These are phyloP conservation scores for Tricholoma saponaceum DNA, from an alignment of 768 basidiomycete species.

Conservation along the genomic window DNA sequence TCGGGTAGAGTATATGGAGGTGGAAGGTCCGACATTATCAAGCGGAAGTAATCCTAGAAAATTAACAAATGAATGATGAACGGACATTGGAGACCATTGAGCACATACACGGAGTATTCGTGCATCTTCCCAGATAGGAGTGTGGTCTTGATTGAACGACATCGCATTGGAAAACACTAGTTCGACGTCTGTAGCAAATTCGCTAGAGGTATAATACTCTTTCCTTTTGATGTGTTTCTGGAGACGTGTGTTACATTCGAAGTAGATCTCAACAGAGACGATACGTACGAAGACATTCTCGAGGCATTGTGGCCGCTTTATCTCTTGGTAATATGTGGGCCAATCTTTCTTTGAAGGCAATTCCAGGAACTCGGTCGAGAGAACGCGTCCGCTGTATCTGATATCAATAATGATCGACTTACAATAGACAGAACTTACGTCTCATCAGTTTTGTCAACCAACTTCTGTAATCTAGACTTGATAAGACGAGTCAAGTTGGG, in stretches of 20 bases:
- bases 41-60: slow-evolving; percentile 64
- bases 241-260: slow-evolving; percentile 4
- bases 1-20: slow-evolving; percentile 58
- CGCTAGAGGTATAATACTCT: slow-evolving; percentile 61
- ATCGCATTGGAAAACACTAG: slow-evolving; percentile 89
- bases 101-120: slow-evolving; percentile 53
- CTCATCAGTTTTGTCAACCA: slow-evolving; percentile 69
- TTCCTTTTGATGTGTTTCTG: slow-evolving; percentile 82
- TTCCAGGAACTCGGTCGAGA: slow-evolving; percentile 79
- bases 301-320: slow-evolving; percentile 75
- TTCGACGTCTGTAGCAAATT: slow-evolving; percentile 85
- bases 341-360: slow-evolving; percentile 77
- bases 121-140: slow-evolving; percentile 80
- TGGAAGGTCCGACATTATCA: slow-evolving; percentile 77
- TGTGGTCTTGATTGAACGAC: slow-evolving; percentile 84
- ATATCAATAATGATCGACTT: neutral
- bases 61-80: slow-evolving; percentile 1
- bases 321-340: slow-evolving; percentile 75
- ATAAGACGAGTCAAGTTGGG: slow-evolving; percentile 65
- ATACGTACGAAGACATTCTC: slow-evolving; percentile 69
- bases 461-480: slow-evolving; percentile 66
- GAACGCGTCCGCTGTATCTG: slow-evolving; percentile 51
- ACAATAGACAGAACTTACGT: slow-evolving; percentile 39
- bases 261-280: neutral
- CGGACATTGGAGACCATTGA: neutral